Base-by-base conservation (phyloP, 73 alveolate genomes). In the Durusdinium trenchii region DNA sequence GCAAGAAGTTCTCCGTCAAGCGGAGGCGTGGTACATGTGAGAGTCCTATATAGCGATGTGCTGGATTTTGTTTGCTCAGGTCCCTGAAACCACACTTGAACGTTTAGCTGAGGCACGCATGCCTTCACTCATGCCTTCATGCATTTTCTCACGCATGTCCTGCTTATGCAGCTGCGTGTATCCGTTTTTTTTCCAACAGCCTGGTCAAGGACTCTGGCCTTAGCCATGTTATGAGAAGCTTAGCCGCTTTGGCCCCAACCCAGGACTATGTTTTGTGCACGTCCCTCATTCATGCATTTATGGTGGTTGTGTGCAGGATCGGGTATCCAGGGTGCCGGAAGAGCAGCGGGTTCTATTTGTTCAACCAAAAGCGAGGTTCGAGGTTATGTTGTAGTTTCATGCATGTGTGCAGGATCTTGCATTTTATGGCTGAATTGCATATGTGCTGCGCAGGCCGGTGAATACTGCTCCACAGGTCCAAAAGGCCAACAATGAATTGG, bases 201-300 rank as follows among this genome's bases (percentile, higher is more conserved):
- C 69, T 23, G 32, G 12, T 12, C 69, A 12, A 57, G 69, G 69
- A 57, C 69, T 23, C 69, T 16, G 23, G 23, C 69, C 12, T 57
- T 16, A 12, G 69, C 12, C 69, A 57, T 16, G 69, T 57, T 16
- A 57, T 57, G 69, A 12, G 23, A 57, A 57, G 69, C 23, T 23
- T 57, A 23, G 69, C 69, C 23, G 69, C 69, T 23, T 57, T 57
- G 69, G 69, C 69, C 23, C 69, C 69, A 57, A 12, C 12, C 32
- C 69, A 57, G 69, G 69, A 57, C 32, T 23, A n/a, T n/a, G n/a
- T n/a, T n/a, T n/a, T n/a, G n/a, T n/a, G n/a, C n/a, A n/a, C 23
- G 69, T 16, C 32, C 69, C 45, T 52, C 86, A 76, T 76, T 30
- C 86, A 76, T 76, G 86, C 86, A 76, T 76, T n/a, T n/a, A 40